These are phyloP conservation scores for Fusarium sp. DNA, from an alignment of 2,329 filamentous ascomycete genomes.

Conservation along the genomic window DNA sequence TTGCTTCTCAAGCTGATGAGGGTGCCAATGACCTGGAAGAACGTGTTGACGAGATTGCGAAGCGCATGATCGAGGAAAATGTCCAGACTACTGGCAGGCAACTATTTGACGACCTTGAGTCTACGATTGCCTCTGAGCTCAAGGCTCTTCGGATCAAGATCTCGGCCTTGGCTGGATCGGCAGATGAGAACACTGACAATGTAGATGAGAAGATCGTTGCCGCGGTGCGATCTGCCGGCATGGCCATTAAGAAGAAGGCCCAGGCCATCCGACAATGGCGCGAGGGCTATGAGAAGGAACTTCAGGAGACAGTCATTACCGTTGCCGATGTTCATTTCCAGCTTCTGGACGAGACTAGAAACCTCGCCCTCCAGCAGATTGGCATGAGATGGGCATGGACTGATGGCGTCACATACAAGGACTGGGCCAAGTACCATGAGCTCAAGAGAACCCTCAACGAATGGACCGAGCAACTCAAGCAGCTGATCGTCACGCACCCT, in stretches of 20 bases:
- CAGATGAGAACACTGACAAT: constrained; percentile 57
- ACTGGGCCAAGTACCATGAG: constrained; percentile 95
- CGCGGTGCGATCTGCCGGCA: constrained; percentile 74
- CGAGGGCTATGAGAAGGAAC: constrained; percentile 75
- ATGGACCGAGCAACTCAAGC: constrained; percentile 86
- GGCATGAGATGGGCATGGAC: constrained; percentile 97
- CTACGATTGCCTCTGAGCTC: constrained; percentile 73
- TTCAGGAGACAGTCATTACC: constrained; percentile 74
- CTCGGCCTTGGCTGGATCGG: constrained; percentile 68
- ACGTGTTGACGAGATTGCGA: constrained; percentile 69
- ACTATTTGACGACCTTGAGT: constrained; percentile 76
- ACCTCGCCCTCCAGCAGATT: constrained; percentile 88
- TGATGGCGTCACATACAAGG: constrained; percentile 94
- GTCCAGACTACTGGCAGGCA: constrained; percentile 74
- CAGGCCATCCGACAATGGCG: constrained; percentile 84
- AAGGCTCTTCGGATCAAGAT: constrained; percentile 76
- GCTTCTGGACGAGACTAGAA: constrained; percentile 84
- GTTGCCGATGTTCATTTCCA: constrained; percentile 85
- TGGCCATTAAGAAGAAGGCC: constrained; percentile 80
- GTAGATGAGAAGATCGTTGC: constrained; percentile 58
- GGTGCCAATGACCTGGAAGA: constrained; percentile 80
- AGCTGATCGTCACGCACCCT: constrained; percentile 79
- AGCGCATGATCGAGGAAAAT: constrained; percentile 70
- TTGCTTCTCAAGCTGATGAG: constrained; percentile 85
- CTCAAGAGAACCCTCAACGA: constrained; percentile 85